Percentiles rank a stretch among this genome's conserved stretches.
Conservation (phyloP, 495 filamentous ascomycete genomes). For the Extremus antarcticus region DNA sequence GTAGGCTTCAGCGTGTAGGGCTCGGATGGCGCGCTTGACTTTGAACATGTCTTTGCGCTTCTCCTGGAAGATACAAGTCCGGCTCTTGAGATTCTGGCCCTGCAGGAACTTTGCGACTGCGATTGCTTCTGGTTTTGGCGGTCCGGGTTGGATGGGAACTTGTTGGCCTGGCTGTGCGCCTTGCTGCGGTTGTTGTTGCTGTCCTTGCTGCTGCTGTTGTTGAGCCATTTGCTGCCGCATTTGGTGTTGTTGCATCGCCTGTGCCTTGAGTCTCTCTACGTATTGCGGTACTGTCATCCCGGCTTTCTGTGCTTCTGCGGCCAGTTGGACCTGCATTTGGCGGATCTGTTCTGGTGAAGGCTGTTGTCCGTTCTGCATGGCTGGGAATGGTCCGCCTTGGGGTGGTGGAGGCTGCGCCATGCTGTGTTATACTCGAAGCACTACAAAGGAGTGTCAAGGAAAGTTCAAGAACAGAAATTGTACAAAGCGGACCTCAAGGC, state of each 20-base stretch:
- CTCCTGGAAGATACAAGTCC: constrained; percentile 89
- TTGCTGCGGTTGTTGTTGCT: constrained; percentile 33
- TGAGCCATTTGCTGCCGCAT: constrained; percentile 37
- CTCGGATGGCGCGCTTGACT: constrained; percentile 95
- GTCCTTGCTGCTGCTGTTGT: constrained; percentile 25
- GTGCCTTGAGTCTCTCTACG: constrained; percentile 47
- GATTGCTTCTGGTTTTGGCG: constrained; percentile 75
- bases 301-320: constrained; percentile 54
- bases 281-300: constrained; percentile 55
- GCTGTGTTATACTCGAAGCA: too few relatives aligned
- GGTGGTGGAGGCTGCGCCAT: constrained; percentile 13
- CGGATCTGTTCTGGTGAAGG: constrained; percentile 78
- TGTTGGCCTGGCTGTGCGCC: constrained; percentile 40
- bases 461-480: neutral
- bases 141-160: constrained; percentile 54
- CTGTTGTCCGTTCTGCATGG: constrained; percentile 43
- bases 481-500: neutral
- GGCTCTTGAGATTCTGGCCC: constrained; percentile 72
- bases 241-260: constrained; percentile 33
- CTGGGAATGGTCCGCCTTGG: neutral
- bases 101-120: constrained; percentile 85
- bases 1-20: constrained; percentile 81
- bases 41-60: constrained; percentile 98
- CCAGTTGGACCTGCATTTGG: constrained; percentile 73
- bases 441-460: neutral